Percentiles rank a stretch among this genome's conserved stretches.
Conservation (phyloP, 352 stramenopile species). For the Phytopythium oedochilum region DNA sequence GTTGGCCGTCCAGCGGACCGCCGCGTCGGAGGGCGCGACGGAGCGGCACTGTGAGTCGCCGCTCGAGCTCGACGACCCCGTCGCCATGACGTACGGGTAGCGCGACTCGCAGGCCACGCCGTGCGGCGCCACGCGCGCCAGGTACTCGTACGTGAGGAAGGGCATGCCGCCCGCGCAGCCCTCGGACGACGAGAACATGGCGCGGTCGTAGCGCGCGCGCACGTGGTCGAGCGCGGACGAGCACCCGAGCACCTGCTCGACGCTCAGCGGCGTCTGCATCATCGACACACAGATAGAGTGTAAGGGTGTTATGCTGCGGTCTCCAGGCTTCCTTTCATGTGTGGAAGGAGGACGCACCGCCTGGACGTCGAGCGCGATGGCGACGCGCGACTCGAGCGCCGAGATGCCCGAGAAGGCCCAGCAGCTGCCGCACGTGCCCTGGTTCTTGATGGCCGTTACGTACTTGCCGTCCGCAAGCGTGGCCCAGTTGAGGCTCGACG, state of each 20-base stretch:
- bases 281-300: background rate
- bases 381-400: conserved; percentile 66
- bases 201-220: conserved; percentile 54
- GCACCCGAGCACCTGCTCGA: conserved; percentile 83
- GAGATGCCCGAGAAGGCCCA: conserved; percentile 88
- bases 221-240: conserved; percentile 69
- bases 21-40: conserved; percentile 23
- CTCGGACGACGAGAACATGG: conserved; percentile 75
- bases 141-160: conserved; percentile 88
- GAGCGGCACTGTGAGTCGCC: conserved; percentile 34
- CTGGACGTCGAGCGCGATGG: conserved; percentile 68
- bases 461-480: conserved; percentile 71
- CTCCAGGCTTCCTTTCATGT: too few species aligned
- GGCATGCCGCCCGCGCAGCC: conserved; percentile 88
- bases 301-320: too few species aligned
- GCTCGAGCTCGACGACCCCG: conserved; percentile 9
- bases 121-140: conserved; percentile 47
- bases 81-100: conserved; percentile 83
- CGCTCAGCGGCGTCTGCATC: conserved; percentile 55
- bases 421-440: conserved; percentile 90
- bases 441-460: conserved; percentile 90
- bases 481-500: conserved; percentile 62
- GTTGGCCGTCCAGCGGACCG: conserved; percentile 41
- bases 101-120: conserved; percentile 63
- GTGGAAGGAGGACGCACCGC: conserved; percentile 26